Base-by-base conservation (phyloP, 2,329 filamentous ascomycete genomes). In the Lachnellula cervina region DNA sequence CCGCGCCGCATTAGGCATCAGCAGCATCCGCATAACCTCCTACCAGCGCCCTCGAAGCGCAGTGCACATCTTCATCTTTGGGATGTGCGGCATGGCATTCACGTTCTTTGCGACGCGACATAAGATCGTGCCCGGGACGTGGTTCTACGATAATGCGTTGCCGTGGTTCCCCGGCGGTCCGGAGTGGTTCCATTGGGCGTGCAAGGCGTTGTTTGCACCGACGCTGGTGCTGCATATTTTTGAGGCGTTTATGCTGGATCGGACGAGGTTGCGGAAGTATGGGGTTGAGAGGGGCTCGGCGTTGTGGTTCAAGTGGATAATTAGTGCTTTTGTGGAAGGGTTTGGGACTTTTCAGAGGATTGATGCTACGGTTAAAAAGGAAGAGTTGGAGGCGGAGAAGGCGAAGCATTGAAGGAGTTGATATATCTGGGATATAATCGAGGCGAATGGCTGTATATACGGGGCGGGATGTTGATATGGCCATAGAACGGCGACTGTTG, bases 151-250 rank as follows among this genome's bases (percentile, higher is more conserved):
- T 19, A 60, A 75, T 11, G 67, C 86, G 3, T 73, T 84, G 32
- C 66, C 63, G 8, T 68, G 73, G 40, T 80, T 84, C 52, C 83
- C 84, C 0, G 75, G 76, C 1, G 85, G 89, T 9, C 77, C 82
- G 2, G 69, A 67, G 2, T 80, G 80, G 55, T 86, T 83, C 63
- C 75, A 77, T 59, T 79, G 76, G 68, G 71, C 88, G 1, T 83
- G 87, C 59, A 79, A 79, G 49, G 68, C 73, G 14, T 73, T 93
- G 43, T 74, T 87, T 52, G 63, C 74, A 19, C 75, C 81, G 0
- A 80, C 92, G 55, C 3, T 90, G 1, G 75, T 66, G 0, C 79
- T 90, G 13, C 93, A 97, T 71, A 21, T 77, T 0, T 56, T 71
- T 3, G 93, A 97, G 75, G 72, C 77, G n/a, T 72, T 72, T 45